phyloP scores from a whole-genome alignment of 371 early-diverging fungal species.

The Mucor piriformis region DNA sequence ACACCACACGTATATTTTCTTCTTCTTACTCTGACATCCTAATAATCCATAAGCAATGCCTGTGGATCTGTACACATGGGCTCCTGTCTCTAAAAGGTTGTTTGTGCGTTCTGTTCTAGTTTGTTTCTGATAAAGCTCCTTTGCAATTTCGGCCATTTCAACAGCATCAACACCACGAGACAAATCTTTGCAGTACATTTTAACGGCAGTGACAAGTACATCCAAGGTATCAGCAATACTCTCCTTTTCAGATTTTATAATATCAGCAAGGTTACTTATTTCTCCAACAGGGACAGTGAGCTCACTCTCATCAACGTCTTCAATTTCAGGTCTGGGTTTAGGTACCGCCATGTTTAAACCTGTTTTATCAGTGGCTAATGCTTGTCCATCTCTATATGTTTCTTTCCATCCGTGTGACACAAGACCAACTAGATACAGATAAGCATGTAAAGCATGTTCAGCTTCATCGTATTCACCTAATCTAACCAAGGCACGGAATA shows the following conservation, averaged over 20 bases:
- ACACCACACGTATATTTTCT: too few species aligned
- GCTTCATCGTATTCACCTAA: constrained; percentile 81
- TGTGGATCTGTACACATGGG: constrained; percentile 52
- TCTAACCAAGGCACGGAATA: constrained; percentile 58
- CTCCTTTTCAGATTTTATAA: constrained; percentile 35
- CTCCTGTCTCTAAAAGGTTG: constrained; percentile 19
- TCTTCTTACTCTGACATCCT: constrained; percentile 60
- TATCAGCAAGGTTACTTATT: constrained; percentile 26
- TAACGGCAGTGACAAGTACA: constrained; percentile 50
- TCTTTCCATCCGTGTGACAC: constrained; percentile 40
- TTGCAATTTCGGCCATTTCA: constrained; percentile 51
- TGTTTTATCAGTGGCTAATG: constrained; percentile 28
- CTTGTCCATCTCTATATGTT: constrained; percentile 31
- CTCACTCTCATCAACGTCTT: constrained; percentile 6
- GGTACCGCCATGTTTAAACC: constrained; percentile 31
- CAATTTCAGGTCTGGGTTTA: constrained; percentile 5
- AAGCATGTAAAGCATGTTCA: constrained; percentile 65
- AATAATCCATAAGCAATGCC: constrained; percentile 70
- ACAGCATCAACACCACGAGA: constrained; percentile 48
- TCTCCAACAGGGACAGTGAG: neutral
- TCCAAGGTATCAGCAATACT: constrained; percentile 35
- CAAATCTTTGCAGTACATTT: constrained; percentile 54
- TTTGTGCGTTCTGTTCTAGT: neutral
- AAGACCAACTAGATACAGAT: constrained; percentile 58
- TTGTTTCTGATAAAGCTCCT: constrained; percentile 30